These are phyloP conservation scores for Nakaseomyces nivariensis DNA, from an alignment of 1,139 yeast genomes.

Conservation along the genomic window DNA sequence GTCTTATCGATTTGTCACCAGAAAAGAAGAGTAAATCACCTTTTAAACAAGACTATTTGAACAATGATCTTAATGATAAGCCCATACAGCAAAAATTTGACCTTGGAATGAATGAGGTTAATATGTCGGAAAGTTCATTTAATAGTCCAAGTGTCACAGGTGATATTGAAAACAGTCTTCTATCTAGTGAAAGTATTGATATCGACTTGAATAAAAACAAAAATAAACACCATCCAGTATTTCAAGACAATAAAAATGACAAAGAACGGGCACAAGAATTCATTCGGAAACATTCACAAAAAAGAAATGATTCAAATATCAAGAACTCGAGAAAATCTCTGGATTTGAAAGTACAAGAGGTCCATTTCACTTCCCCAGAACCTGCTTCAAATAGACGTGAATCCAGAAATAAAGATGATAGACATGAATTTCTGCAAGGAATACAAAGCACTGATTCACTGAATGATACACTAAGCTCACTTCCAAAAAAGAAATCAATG, in stretches of 20 bases:
- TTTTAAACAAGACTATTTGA: neutral
- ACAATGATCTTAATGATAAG: neutral
- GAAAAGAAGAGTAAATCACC: neutral
- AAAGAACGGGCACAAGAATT: neutral
- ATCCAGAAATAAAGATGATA: slow-evolving; percentile 5
- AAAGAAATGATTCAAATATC: slow-evolving; percentile 18
- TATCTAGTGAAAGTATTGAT: slow-evolving; percentile 27
- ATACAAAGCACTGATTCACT: slow-evolving; percentile 6
- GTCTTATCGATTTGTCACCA: neutral
- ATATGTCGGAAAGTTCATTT: slow-evolving; percentile 8
- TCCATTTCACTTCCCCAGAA: slow-evolving; percentile 20
- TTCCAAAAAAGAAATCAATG: neutral
- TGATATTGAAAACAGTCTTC: slow-evolving; percentile 10
- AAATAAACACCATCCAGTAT: slow-evolving; percentile 1
- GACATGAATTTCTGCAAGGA: slow-evolving; percentile 1
- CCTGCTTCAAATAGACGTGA: slow-evolving; percentile 8
- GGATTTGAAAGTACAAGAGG: slow-evolving; percentile 24
- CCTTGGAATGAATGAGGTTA: slow-evolving; percentile 18
- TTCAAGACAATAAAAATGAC: slow-evolving; percentile 3
- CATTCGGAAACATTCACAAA: slow-evolving; percentile 1
- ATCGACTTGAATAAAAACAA: slow-evolving; percentile 19
- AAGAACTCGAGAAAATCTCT: slow-evolving; percentile 14
- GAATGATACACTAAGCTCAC: slow-evolving; percentile 2
- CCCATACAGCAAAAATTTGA: neutral
- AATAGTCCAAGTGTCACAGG: slow-evolving; percentile 6